Percentiles rank a stretch among this genome's conserved stretches.
Evolutionary conservation across 1,284 basidiomycete species (phyloP).

Genomic region (Sanghuangporus sanghuang): DNA sequence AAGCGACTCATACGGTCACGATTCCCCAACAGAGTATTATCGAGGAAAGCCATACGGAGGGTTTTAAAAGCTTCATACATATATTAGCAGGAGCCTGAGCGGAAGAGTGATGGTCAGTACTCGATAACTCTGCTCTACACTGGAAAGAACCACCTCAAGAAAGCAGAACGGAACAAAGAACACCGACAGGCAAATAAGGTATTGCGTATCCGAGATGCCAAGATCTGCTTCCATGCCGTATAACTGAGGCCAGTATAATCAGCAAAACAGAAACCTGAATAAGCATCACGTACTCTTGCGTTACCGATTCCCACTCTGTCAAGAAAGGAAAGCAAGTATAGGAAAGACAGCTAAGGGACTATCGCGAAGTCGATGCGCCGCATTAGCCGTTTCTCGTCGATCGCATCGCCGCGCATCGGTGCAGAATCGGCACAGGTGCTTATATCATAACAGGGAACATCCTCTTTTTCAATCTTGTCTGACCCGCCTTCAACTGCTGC

Average conservation of each 20-base stretch:
- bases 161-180: slow-evolving; percentile 62
- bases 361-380: neutral
- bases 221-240: slow-evolving; percentile 14
- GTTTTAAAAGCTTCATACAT: slow-evolving; percentile 62
- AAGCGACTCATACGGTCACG: slow-evolving; percentile 47
- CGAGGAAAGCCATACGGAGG: slow-evolving; percentile 56
- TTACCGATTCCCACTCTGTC: neutral
- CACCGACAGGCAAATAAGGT: slow-evolving; percentile 56
- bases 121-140: neutral
- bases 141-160: slow-evolving; percentile 40
- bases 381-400: neutral
- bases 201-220: slow-evolving; percentile 52
- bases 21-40: slow-evolving; percentile 67
- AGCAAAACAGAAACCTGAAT: neutral
- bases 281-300: neutral
- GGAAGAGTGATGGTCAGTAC: neutral
- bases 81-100: slow-evolving; percentile 59
- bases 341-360: neutral
- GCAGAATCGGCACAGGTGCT: too few relatives aligned
- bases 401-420: neutral
- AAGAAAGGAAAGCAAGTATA: neutral
- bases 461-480: too few relatives aligned
- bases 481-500: too few relatives aligned
- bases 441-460: too few relatives aligned
- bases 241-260: neutral